These are phyloP conservation scores for Populus ilicifolia DNA, from an alignment of 345 rosid genomes.

Conservation along the genomic window DNA sequence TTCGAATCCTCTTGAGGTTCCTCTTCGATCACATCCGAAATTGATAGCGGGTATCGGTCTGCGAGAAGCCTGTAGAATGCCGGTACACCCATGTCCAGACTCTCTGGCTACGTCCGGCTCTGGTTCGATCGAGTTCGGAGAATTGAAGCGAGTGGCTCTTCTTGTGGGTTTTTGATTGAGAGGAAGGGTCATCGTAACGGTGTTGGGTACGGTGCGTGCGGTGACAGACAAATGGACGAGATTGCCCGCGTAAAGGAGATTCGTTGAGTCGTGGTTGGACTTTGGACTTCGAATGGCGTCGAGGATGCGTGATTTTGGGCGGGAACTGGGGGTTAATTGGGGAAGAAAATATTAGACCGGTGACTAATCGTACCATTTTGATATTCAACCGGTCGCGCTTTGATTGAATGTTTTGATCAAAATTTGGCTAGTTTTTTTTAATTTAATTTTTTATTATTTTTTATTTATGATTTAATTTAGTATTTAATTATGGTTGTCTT, in stretches of 20 bases:
- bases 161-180: background rate
- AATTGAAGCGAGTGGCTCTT: background rate
- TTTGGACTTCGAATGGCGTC: background rate
- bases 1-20: slow-evolving; percentile 41
- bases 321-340: background rate
- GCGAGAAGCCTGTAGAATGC: slow-evolving; percentile 96
- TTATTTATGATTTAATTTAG: too few species aligned
- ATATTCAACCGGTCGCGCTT: too few species aligned
- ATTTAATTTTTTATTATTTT: too few species aligned
- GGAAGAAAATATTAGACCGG: too few species aligned
- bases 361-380: too few species aligned
- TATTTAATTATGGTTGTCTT: too few species aligned
- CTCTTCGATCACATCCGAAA: slow-evolving; percentile 77
- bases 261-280: background rate
- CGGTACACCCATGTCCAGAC: slow-evolving; percentile 78
- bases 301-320: background rate
- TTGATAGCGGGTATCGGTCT: slow-evolving; percentile 81
- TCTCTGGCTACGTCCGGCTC: background rate
- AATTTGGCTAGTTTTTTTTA: too few species aligned
- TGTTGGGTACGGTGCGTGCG: background rate
- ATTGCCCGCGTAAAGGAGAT: slow-evolving; percentile 8
- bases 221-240: background rate
- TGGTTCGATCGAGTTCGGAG: background rate
- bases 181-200: background rate
- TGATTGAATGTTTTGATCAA: too few species aligned